Evolutionary conservation across 257 asterid genomes (phyloP).

Genomic region (Solanum corneliomulleri): DNA sequence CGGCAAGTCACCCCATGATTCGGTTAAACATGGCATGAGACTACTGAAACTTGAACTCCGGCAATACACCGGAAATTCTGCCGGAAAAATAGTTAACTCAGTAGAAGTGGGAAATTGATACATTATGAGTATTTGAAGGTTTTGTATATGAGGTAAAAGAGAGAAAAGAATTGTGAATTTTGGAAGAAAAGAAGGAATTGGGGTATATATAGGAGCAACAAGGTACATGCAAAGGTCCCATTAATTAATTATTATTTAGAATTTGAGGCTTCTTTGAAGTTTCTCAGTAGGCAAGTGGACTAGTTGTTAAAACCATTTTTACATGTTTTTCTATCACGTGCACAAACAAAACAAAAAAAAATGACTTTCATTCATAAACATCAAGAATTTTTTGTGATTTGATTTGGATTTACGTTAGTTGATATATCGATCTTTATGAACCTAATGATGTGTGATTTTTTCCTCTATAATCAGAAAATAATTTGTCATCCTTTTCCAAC

Average conservation of each 20-base stretch:
- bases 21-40: constrained; percentile 55
- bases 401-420: not conserved
- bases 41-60: constrained; percentile 58
- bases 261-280: constrained; percentile 25
- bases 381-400: too few species aligned
- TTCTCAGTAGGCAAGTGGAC: constrained; percentile 42
- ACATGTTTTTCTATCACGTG: constrained; percentile 29
- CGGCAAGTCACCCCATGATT: constrained; percentile 85
- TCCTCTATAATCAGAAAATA: not conserved
- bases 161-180: constrained; percentile 6
- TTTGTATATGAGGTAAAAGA: not conserved
- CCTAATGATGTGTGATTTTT: not conserved
- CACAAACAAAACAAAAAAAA: not conserved
- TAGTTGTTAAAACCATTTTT: constrained; percentile 15
- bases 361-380: not conserved
- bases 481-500: too few species aligned
- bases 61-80: constrained; percentile 22
- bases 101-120: constrained; percentile 12
- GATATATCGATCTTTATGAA: too few species aligned
- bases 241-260: not conserved
- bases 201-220: constrained; percentile 22
- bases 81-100: constrained; percentile 7
- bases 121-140: constrained; percentile 5
- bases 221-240: constrained; percentile 20
- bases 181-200: not conserved